These are phyloP conservation scores for Achaetomiella virescens DNA, from an alignment of 495 filamentous ascomycete genomes.

Conservation along the genomic window DNA sequence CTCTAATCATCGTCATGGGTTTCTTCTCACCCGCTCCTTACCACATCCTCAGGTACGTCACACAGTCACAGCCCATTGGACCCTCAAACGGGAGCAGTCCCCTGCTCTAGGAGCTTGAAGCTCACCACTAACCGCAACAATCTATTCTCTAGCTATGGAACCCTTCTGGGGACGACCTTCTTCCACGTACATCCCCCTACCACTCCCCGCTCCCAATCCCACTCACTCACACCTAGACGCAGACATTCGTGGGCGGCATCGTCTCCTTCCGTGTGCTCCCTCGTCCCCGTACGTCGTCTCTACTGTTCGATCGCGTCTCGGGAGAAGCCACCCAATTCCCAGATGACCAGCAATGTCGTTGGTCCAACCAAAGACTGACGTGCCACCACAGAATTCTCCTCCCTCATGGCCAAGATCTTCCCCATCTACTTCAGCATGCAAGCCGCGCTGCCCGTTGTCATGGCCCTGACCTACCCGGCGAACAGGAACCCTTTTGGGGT, in stretches of 20 bases:
- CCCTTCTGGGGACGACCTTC: constrained; percentile 68
- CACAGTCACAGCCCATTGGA: too few species aligned
- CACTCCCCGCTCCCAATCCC: neutral
- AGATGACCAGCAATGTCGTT: too few species aligned
- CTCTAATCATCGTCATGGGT: constrained; percentile 7
- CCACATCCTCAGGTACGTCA: constrained; percentile 62
- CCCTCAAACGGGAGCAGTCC: neutral
- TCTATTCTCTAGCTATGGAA: constrained; percentile 58
- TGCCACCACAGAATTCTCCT: constrained; percentile 51
- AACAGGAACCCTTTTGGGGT: constrained; percentile 28
- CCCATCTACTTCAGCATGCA: constrained; percentile 84
- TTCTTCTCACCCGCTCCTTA: constrained; percentile 62
- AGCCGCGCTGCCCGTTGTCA: constrained; percentile 59
- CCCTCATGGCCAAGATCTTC: constrained; percentile 73
- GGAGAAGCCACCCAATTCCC: too few species aligned
- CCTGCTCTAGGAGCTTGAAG: too few species aligned
- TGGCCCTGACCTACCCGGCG: constrained; percentile 78
- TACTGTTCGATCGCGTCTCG: too few species aligned
- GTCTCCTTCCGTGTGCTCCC: constrained; percentile 68
- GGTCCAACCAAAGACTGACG: too few species aligned
- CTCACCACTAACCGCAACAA: neutral
- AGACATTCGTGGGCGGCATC: constrained; percentile 76
- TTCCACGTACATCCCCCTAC: constrained; percentile 55
- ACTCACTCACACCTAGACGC: neutral
- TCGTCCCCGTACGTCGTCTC: constrained; percentile 42